Conservation (phyloP, 495 filamentous ascomycete genomes). For the Penicillium manginii region DNA sequence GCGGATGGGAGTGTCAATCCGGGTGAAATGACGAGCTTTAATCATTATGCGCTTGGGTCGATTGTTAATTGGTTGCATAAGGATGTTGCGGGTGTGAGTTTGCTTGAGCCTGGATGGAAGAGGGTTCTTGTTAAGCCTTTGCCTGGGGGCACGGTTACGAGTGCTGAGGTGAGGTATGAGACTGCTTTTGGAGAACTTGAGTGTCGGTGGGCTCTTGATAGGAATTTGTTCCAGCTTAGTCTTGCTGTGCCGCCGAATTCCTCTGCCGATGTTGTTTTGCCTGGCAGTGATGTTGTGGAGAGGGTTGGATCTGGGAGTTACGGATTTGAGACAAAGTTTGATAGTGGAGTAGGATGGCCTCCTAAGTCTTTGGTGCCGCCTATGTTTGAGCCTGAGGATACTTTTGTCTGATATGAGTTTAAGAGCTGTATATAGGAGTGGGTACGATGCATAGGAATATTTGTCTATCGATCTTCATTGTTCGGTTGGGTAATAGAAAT, state of each 20-base stretch:
- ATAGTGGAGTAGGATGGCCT: slow-evolving; percentile 21
- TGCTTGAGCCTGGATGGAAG: slow-evolving; percentile 32
- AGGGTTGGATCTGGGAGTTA: slow-evolving; percentile 30
- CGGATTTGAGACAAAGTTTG: slow-evolving; percentile 12
- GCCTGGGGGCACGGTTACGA: slow-evolving; percentile 30
- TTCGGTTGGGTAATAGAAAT: too few relatives aligned
- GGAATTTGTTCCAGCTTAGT: slow-evolving; percentile 22
- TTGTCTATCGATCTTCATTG: too few relatives aligned
- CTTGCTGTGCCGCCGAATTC: slow-evolving; percentile 36
- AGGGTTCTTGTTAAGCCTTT: slow-evolving; percentile 27
- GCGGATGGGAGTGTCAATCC: slow-evolving; percentile 54
- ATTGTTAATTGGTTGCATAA: slow-evolving; percentile 40
- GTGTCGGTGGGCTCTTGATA: slow-evolving; percentile 25
- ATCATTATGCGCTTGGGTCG: slow-evolving; percentile 53
- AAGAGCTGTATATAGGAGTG: too few relatives aligned
- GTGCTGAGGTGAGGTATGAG: slow-evolving; percentile 30
- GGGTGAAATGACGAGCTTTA: slow-evolving; percentile 59
- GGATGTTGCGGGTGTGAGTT: slow-evolving; percentile 27
- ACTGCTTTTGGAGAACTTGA: slow-evolving; percentile 32
- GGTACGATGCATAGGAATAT: too few relatives aligned
- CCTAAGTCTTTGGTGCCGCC: slow-evolving; percentile 23
- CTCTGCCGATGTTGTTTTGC: slow-evolving; percentile 25
- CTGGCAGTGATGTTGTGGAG: slow-evolving; percentile 9
- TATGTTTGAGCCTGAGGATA: slow-evolving; percentile 15
- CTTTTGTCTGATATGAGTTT: slow-evolving; percentile 6